These are phyloP conservation scores for Pseudotsuga menziesii DNA, from an alignment of 75 land plant species.

Conservation along the genomic window DNA sequence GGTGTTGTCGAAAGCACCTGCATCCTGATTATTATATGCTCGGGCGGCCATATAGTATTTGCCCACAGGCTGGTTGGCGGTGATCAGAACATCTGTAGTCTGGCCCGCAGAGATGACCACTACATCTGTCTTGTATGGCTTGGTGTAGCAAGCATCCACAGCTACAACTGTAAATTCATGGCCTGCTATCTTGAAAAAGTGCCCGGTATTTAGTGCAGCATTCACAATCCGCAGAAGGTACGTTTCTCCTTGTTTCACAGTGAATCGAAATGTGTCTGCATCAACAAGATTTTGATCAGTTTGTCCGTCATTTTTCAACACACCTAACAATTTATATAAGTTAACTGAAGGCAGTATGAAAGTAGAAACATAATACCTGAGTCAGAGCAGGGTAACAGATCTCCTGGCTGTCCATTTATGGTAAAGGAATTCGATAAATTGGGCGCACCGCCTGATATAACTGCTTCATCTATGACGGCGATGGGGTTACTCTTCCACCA, in stretches of 20 bases:
- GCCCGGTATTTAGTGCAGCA: slow-evolving; percentile 54
- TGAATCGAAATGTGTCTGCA: slow-evolving; percentile 43
- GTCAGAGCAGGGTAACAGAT: slow-evolving; percentile 25
- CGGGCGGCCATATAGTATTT: slow-evolving; percentile 26
- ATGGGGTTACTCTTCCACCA: background rate
- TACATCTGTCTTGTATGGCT: slow-evolving; percentile 32
- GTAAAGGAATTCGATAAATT: slow-evolving; percentile 34
- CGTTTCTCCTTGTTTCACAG: slow-evolving; percentile 33
- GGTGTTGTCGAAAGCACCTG: background rate
- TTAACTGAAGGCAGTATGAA: too few species aligned
- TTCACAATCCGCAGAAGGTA: slow-evolving; percentile 59
- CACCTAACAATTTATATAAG: too few species aligned
- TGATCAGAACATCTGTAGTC: slow-evolving; percentile 41
- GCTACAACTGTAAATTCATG: slow-evolving; percentile 46
- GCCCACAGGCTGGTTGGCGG: slow-evolving; percentile 19
- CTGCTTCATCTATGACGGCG: too few species aligned
- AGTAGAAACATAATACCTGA: background rate
- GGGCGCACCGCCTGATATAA: background rate
- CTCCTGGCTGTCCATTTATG: slow-evolving; percentile 40
- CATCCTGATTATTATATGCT: slow-evolving; percentile 10
- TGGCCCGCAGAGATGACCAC: slow-evolving; percentile 51
- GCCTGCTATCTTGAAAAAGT: slow-evolving; percentile 49
- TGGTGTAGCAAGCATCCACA: slow-evolving; percentile 33
- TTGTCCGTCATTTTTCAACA: too few species aligned
- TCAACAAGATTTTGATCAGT: background rate